A percentile compares a stretch with the other conserved stretches of the same genome.
These are phyloP conservation scores for Grammothele lineata DNA, from an alignment of 768 basidiomycete species.

Conservation along the genomic window DNA sequence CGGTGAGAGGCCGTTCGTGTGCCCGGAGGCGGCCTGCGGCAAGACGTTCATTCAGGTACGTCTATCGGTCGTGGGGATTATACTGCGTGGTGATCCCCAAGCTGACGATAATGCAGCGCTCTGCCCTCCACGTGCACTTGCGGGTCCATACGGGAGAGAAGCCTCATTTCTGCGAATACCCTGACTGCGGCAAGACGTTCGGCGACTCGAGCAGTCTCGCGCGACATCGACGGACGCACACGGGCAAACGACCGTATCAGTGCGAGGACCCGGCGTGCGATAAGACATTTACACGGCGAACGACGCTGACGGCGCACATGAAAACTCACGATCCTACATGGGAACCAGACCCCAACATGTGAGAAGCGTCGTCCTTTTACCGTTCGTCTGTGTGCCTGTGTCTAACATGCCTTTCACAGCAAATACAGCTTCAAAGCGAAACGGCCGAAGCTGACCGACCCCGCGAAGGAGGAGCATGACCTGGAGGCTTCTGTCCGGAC, in stretches of 20 bases:
- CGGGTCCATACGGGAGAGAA: slow-evolving; percentile 93
- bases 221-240: slow-evolving; percentile 86
- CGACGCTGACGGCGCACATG: slow-evolving; percentile 85
- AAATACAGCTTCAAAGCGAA: slow-evolving; percentile 80
- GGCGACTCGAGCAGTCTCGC: slow-evolving; percentile 90
- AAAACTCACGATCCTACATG: slow-evolving; percentile 80
- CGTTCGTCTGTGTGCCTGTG: not conserved
- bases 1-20: slow-evolving; percentile 82
- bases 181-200: slow-evolving; percentile 83
- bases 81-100: too few species aligned
- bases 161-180: slow-evolving; percentile 88
- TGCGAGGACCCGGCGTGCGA: slow-evolving; percentile 80
- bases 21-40: slow-evolving; percentile 66
- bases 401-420: slow-evolving; percentile 33
- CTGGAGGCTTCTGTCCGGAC: slow-evolving; percentile 72
- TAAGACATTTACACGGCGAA: slow-evolving; percentile 84
- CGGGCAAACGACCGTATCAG: slow-evolving; percentile 82
- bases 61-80: too few species aligned
- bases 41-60: slow-evolving; percentile 89
- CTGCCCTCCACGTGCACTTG: slow-evolving; percentile 83
- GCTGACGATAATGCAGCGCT: slow-evolving; percentile 70
- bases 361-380: slow-evolving; percentile 26
- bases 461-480: slow-evolving; percentile 49
- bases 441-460: slow-evolving; percentile 41
- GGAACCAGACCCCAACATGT: slow-evolving; percentile 84